phyloP scores from a whole-genome alignment of 805 yeast genomes.

The Maudiozyma barnettii region DNA sequence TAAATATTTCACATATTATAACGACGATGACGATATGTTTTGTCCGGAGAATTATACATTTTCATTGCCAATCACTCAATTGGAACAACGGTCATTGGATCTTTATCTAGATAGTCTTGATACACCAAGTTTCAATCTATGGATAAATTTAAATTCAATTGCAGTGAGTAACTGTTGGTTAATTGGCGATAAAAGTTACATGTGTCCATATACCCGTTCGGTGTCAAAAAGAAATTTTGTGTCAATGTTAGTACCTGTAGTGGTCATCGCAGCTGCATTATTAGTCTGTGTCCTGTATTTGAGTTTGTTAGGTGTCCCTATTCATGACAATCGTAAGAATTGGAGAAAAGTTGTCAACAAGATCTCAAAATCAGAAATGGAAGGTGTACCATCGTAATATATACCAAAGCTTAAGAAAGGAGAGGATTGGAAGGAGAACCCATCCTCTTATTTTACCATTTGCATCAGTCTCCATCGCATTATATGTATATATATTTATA shows the following conservation, averaged over 20 bases:
- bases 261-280: slow-evolving; percentile 45
- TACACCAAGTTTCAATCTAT: slow-evolving; percentile 22
- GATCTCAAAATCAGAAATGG: slow-evolving; percentile 55
- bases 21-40: slow-evolving; percentile 13
- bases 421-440: too few relatives aligned
- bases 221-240: slow-evolving; percentile 48
- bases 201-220: slow-evolving; percentile 65
- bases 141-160: slow-evolving; percentile 80
- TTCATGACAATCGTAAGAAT: slow-evolving; percentile 57
- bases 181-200: slow-evolving; percentile 64
- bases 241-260: slow-evolving; percentile 57
- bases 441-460: not conserved
- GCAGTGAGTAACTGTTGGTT: slow-evolving; percentile 75
- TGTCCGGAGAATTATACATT: slow-evolving; percentile 35
- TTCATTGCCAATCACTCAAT: slow-evolving; percentile 41
- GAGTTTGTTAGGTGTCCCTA: slow-evolving; percentile 54
- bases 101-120: slow-evolving; percentile 9
- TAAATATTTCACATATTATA: slow-evolving; percentile 37
- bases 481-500: not conserved
- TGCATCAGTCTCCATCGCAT: not conserved
- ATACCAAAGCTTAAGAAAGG: not conserved
- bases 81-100: slow-evolving; percentile 33
- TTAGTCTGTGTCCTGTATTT: slow-evolving; percentile 43
- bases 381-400: slow-evolving; percentile 72
- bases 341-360: slow-evolving; percentile 52